Evolutionary conservation across 2,329 filamentous ascomycete species (phyloP).

Genomic region (Fusarium neocosmosporiellum): DNA sequence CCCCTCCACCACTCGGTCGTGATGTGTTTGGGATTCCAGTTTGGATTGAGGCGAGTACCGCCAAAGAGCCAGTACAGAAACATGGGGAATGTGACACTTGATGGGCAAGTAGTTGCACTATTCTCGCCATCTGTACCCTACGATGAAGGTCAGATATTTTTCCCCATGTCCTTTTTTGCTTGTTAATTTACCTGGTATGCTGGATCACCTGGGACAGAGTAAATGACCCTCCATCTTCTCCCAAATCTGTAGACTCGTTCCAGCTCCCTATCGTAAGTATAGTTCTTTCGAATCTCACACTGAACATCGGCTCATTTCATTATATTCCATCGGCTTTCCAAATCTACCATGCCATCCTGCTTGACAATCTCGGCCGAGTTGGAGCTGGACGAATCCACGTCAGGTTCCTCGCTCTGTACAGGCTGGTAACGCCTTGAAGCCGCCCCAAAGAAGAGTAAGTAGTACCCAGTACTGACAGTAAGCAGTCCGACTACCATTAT

Average conservation of each 20-base stretch:
- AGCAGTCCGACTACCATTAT: not conserved
- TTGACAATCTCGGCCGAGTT: not conserved
- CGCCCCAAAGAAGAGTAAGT: not conserved
- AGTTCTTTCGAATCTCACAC: not conserved
- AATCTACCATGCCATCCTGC: not conserved
- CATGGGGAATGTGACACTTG: not conserved
- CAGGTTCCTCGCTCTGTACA: accelerated
- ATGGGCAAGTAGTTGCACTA: accelerated
- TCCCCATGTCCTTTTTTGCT: not conserved
- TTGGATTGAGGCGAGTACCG: not conserved
- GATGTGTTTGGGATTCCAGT: not conserved
- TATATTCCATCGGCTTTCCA: not conserved
- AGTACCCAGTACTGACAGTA: not conserved
- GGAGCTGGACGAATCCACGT: not conserved
- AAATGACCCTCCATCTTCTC: not conserved
- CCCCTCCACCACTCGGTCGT: not conserved
- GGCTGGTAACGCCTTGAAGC: not conserved
- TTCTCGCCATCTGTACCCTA: not conserved
- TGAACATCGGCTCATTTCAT: not conserved
- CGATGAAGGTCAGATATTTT: not conserved
- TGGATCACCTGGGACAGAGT: not conserved
- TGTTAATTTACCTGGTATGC: not conserved
- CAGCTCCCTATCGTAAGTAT: not conserved
- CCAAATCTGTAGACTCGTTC: not conserved
- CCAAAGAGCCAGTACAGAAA: conserved; percentile 4